Evolutionary conservation across 2,329 filamentous ascomycete species (phyloP), one percentile per base, ranked within the genome.

Genomic region (Endothia cerciana): DNA sequence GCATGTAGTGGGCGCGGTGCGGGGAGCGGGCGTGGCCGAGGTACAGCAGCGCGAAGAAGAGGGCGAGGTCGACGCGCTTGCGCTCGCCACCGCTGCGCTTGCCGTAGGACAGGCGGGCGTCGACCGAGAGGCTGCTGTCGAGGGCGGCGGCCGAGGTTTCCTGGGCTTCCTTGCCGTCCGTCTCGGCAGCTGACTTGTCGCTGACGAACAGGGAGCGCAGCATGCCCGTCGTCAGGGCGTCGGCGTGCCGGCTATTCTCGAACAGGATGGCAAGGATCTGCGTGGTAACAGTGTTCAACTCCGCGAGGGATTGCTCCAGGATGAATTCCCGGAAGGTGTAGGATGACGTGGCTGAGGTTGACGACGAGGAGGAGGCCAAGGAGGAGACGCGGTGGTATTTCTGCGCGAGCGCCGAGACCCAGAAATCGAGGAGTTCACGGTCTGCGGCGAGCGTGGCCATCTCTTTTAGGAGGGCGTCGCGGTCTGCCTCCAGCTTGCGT

Each of bases 11-110:
- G 7, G 75, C 73, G 36, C 74, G 71, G 65, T 77, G 73, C 7
- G 70, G 55, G 47, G 72, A 73, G 19, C 71, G 67, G 0, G 72
- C 69, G 64, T 74, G 72, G 47, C 68, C 61, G 41, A 76, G 68
- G 62, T 72, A 69, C 62, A 75, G 69, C 22, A 77, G 70, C 15
- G 74, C 74, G 51, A 77, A 76, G 68, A 77, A 76, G 22, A 77
- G 70, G 30, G 75, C 75, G 0, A 77, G 73, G 65, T 77, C 74
- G 41, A 76, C 72, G 51, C 75, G 74, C 57, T 75, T 77, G n/a
- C 75, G 73, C 70, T 77, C 75, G 62, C 75, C 75, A 33, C 74
- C 72, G 67, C 73, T 75, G n/a, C 72, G 72, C 69, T 77, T 77
- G 19, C 72, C 70, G 61, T 76, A 76, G 3, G 70, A 71, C 10